Evolutionary conservation across 768 basidiomycete genomes (phyloP), one percentile per base, ranked within the genome.

Genomic region (Chalciporus piperatus): DNA sequence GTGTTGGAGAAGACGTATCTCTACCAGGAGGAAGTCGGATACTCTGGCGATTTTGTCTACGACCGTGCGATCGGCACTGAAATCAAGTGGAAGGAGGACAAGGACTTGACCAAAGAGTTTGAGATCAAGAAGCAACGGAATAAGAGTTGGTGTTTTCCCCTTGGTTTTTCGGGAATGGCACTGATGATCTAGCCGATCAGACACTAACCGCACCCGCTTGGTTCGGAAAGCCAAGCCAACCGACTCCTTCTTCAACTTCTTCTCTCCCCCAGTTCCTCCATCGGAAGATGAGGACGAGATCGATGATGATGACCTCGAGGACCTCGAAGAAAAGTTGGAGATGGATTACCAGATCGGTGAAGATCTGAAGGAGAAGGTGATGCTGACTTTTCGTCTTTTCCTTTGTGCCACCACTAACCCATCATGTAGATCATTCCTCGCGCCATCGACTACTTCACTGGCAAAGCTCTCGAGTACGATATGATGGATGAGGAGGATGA

Each of bases 91-190:
- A 96, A 96, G 75, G 94, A 92, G 70, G 95, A 96, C 61, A 95
- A 97, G 75, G 92, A 99, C 73, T 78, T 99, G 51, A 99, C 96
- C 46, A 92, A 93, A 75, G 90, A 91, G 74, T 89, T 92, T 62
- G 96, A 98, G 76, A 95, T 98, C 70, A 97, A 96, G 81, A 98
- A 97, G 78, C 96, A 98, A 74, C 79, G 96, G 64, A 99, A 99
- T 76, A 99, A 98, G 81, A 94, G 95, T 97, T n/a, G 54, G 47
- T 22, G 19, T 14, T 25, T 39, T 59, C 41, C 48, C 22, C n/a
- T n/a, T 25, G 30, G 14, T 4, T 47, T 41, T 38, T 25, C 19
- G 19, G 16, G 22, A 23, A 30, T 14, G 23, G 9, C 32, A 40
- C 50, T 60, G 16, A 50, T 38, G 11, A 51, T 48, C 25, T 35